Conservation (phyloP, 768 basidiomycete genomes). For the Termitomyces sp. region DNA sequence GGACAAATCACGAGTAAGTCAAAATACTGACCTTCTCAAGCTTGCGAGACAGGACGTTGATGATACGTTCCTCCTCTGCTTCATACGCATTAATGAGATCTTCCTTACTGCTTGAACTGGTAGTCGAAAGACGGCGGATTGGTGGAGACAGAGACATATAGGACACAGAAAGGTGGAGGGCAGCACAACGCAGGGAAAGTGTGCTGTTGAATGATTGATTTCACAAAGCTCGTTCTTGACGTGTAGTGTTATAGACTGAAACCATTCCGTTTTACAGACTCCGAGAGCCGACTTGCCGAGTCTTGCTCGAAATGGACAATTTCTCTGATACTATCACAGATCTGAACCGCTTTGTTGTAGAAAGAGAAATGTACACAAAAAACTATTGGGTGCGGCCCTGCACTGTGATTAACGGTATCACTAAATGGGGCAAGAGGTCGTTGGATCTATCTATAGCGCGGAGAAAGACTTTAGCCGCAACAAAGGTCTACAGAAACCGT, state of each 20-base stretch:
- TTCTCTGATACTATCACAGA: background rate
- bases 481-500: conserved; percentile 9
- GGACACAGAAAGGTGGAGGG: background rate
- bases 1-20: background rate
- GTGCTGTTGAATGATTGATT: conserved; percentile 5
- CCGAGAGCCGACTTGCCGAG: conserved; percentile 3
- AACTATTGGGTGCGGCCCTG: background rate
- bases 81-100: conserved; percentile 85
- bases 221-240: conserved; percentile 16
- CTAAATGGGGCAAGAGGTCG: background rate
- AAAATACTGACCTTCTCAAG: conserved; percentile 61
- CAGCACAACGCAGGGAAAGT: background rate
- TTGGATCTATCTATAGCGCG: background rate
- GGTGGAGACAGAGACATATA: conserved; percentile 48
- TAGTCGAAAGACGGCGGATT: conserved; percentile 49
- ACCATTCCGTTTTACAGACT: conserved; percentile 9
- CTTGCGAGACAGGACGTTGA: conserved; percentile 77
- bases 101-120: conserved; percentile 54
- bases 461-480: background rate
- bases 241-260: conserved; percentile 14
- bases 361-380: background rate
- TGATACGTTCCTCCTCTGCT: conserved; percentile 86
- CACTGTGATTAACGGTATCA: background rate
- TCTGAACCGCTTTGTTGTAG: background rate
- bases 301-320: background rate